These are phyloP conservation scores for Asterophora lycoperdoides DNA, from an alignment of 768 basidiomycete species.

Conservation along the genomic window DNA sequence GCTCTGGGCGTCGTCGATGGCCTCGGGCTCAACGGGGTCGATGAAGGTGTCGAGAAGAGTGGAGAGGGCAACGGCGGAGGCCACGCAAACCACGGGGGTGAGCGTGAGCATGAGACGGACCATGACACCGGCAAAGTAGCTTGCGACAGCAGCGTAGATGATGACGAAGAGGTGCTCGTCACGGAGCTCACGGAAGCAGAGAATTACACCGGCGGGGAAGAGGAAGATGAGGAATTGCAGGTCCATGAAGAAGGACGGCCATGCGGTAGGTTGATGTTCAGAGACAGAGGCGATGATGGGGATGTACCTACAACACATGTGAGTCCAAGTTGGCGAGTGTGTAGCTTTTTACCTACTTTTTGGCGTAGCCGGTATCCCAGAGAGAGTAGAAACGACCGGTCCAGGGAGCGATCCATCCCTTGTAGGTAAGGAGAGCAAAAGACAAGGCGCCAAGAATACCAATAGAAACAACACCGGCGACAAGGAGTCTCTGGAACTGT, in stretches of 20 bases:
- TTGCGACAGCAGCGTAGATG: conserved; percentile 92
- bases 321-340: conserved; percentile 2
- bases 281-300: conserved; percentile 99
- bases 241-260: conserved; percentile 99
- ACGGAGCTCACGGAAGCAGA: conserved; percentile 91
- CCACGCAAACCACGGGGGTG: conserved; percentile 93
- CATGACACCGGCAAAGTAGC: conserved; percentile 99
- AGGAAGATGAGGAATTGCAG: conserved; percentile 96
- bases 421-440: conserved; percentile 81
- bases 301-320: conserved; percentile 58
- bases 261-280: conserved; percentile 98
- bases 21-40: conserved; percentile 70
- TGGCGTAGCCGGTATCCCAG: conserved; percentile 99
- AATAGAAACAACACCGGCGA: conserved; percentile 59
- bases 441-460: conserved; percentile 70
- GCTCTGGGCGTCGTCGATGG: conserved; percentile 27
- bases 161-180: conserved; percentile 99
- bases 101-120: conserved; percentile 97
- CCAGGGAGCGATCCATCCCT: conserved; percentile 97
- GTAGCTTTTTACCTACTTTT: conserved; percentile 58
- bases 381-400: conserved; percentile 99
- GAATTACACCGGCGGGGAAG: conserved; percentile 93
- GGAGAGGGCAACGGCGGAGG: conserved; percentile 88
- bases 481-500: conserved; percentile 84
- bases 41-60: conserved; percentile 86